These are phyloP conservation scores for Neocucurbitaria cava DNA, from an alignment of 2,329 filamentous ascomycete genomes.

Conservation along the genomic window DNA sequence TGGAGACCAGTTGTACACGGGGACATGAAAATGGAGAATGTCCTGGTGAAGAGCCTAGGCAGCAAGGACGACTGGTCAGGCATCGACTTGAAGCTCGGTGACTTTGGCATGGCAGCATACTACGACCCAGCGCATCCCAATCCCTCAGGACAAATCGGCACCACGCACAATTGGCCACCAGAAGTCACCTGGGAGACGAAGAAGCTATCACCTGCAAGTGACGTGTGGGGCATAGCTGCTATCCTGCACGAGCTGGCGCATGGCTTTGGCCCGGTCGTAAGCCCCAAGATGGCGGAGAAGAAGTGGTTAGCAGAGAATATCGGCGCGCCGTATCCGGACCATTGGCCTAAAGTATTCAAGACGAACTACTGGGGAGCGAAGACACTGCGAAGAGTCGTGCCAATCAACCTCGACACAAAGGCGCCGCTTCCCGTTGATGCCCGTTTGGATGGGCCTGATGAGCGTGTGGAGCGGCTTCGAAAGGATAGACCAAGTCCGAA, in stretches of 20 bases:
- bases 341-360: conserved; percentile 1
- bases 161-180: conserved; percentile 25
- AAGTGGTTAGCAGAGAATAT: neutral
- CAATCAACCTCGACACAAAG: conserved; percentile 16
- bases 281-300: conserved; percentile 1
- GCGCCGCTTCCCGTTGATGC: neutral
- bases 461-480: neutral
- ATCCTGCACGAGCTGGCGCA: conserved; percentile 33
- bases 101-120: conserved; percentile 70
- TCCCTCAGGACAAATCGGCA: conserved; percentile 10
- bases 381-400: conserved; percentile 10
- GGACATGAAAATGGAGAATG: conserved; percentile 95
- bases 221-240: conserved; percentile 36
- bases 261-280: conserved; percentile 19
- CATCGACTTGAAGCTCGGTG: conserved; percentile 67
- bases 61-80: conserved; percentile 10
- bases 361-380: conserved; percentile 15
- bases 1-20: conserved; percentile 91
- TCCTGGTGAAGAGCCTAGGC: conserved; percentile 63
- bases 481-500: conserved; percentile 16
- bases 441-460: neutral
- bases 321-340: neutral
- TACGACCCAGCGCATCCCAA: conserved; percentile 50
- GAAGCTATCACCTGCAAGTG: conserved; percentile 14
- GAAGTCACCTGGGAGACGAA: conserved; percentile 26